phyloP scores from a whole-genome alignment of 2,329 filamentous ascomycete genomes.

The Paraconiothyrium brasiliense region DNA sequence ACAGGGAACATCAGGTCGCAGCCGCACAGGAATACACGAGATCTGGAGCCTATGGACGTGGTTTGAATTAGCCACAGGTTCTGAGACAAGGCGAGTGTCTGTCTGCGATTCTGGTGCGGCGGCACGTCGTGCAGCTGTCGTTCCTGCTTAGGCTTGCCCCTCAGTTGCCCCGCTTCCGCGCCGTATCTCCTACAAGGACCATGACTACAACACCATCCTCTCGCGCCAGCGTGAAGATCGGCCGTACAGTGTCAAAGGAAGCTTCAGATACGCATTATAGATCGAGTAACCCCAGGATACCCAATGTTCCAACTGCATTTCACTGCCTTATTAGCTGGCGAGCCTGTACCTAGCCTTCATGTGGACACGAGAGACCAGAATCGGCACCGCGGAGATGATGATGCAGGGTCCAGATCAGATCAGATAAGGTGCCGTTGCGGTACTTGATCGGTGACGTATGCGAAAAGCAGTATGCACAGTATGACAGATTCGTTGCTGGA shows the following conservation, averaged over 20 bases:
- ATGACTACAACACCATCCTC: conserved; percentile 1
- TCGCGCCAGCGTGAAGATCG: background rate
- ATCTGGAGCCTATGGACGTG: background rate
- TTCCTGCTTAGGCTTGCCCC: conserved; percentile 14
- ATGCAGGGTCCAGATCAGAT: conserved; percentile 11
- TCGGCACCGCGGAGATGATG: conserved; percentile 16
- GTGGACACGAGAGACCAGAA: background rate
- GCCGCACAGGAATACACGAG: background rate
- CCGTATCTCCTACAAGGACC: conserved; percentile 1
- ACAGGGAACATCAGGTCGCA: conserved; percentile 16
- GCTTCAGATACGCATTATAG: background rate
- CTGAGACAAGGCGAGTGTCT: conserved; percentile 1
- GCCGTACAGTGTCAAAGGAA: background rate
- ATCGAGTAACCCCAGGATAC: background rate
- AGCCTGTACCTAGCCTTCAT: background rate
- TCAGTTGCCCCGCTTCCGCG: conserved; percentile 20
- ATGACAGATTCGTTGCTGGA: conserved; percentile 23
- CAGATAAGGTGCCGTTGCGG: background rate
- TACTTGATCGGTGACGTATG: conserved; percentile 7
- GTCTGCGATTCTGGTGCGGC: conserved; percentile 2
- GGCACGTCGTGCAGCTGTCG: conserved; percentile 2
- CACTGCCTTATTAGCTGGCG: background rate
- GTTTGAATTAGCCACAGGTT: background rate
- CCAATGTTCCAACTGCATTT: background rate
- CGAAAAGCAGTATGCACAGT: conserved; percentile 8